Base-by-base conservation (phyloP, 768 basidiomycete genomes). In the Macrocybe gigantea region DNA sequence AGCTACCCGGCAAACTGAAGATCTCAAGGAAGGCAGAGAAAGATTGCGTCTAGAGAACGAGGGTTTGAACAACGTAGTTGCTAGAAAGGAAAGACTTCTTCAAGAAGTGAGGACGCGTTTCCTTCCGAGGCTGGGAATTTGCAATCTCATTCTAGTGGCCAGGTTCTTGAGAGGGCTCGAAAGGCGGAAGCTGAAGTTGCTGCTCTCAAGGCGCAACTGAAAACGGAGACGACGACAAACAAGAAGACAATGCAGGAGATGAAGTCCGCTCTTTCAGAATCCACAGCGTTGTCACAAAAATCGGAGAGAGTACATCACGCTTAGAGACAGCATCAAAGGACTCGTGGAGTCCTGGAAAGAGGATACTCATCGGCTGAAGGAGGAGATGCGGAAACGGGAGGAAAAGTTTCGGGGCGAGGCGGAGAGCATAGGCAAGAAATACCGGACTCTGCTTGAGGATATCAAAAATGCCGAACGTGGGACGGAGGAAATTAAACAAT, bases 1-100 rank as follows among this genome's bases (percentile, higher is more conserved):
- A 88, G 61, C 65, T 93, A 92, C 90, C 35, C 71, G 90, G 38
- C 88, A 88, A 65, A 85, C 85, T 22, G 92, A 93, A 62, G 92
- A 94, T 63, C 62, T 93, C 61, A 93, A 92, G 62, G 92, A 93
- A 62, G 85, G 80, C 2, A 74, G 90, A 53, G 92, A 94, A 63
- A 72, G 92, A 41, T 65, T 93, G 53, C 66, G 89, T 48, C 60
- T 90, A 43, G 92, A 94, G 66, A 93, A 91, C 56, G 92, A 93
- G 60, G 86, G 85, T 2, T 63, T 93, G 55, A 91, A 91, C 57
- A 89, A 90, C 52, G 90, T 93, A 12, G 86, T 94, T 15, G 80
- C 88, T 30, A 73, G 92, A 50, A 93, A 93, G 62, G 92, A 94
- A 66, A 74, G 92, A 53, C 56, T 93, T 47, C 64, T 92, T 52